Evolutionary conservation across 345 rosid species (phyloP), one percentile per base, ranked within the genome.

Genomic region (Rhodomyrtus tomentosa): DNA sequence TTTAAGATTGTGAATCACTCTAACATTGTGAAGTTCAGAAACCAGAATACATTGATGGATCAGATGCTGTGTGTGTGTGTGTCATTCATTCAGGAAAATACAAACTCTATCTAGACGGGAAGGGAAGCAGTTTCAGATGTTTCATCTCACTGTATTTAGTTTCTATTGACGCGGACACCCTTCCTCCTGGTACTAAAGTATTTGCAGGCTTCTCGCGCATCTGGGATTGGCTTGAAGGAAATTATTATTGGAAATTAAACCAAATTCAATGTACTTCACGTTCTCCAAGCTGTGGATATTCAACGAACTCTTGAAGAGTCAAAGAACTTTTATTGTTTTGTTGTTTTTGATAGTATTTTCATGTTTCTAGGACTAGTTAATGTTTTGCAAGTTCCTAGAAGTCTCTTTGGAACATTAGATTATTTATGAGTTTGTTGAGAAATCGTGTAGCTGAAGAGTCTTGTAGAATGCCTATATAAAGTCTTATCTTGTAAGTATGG

Each of bases 191-290:
- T 20, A 81, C 87, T 38, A 90, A 83, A 82, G 80, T 91, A 79
- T 88, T 81, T 40, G 90, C 86, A 22, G 86, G 87, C 62, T 87
- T 82, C 86, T 82, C 88, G 84, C 84, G 89, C 13, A 74, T 91
- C 73, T 81, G 38, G 56, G 88, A 89, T 84, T 92, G 90, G 83
- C 4, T 27, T 24, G 74, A 86, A 5, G 84, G 81, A 83, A 86
- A 84, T 49, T 85, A 88, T 51, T 42, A 40, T 51, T 49, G 87
- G 80, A 7, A 87, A 90, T n/a, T n/a, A n/a, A n/a, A n/a, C n/a
- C n/a, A n/a, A n/a, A n/a, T n/a, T n/a, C n/a, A n/a, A n/a, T n/a
- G n/a, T n/a, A n/a, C n/a, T n/a, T n/a, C n/a, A n/a, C n/a, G n/a
- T n/a, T n/a, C n/a, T n/a, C n/a, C n/a, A n/a, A n/a, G n/a, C n/a